phyloP scores from a whole-genome alignment of 768 basidiomycete species.

The Russula dissimulans region DNA sequence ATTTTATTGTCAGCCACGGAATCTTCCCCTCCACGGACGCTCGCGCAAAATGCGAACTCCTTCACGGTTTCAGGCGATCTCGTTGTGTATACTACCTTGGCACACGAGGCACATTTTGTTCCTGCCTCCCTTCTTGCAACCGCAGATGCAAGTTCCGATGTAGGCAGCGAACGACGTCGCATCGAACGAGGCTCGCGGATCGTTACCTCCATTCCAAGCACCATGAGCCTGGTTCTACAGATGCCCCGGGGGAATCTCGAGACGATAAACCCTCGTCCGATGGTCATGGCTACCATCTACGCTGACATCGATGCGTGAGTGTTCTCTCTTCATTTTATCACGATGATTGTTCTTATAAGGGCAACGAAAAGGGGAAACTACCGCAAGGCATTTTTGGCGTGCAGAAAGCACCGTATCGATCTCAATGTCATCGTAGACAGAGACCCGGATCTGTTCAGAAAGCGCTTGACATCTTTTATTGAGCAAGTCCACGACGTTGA shows the following conservation, averaged over 20 bases:
- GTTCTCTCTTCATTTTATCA: neutral
- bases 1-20: neutral
- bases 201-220: constrained; percentile 77
- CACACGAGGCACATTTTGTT: constrained; percentile 73
- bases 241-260: constrained; percentile 98
- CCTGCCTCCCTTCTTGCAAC: constrained; percentile 36
- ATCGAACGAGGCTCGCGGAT: constrained; percentile 88
- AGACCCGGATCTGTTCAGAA: constrained; percentile 56
- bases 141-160: neutral
- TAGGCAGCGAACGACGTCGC: constrained; percentile 58
- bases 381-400: constrained; percentile 81
- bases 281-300: constrained; percentile 80
- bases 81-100: constrained; percentile 74
- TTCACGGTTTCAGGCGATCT: constrained; percentile 67
- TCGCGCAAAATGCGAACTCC: constrained; percentile 57
- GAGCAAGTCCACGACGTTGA: constrained; percentile 86
- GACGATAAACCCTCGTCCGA: constrained; percentile 84
- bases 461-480: constrained; percentile 55
- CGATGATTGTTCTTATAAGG: neutral
- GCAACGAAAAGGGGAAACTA: constrained; percentile 50
- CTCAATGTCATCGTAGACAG: constrained; percentile 83
- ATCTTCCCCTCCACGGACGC: constrained; percentile 17
- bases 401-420: constrained; percentile 90
- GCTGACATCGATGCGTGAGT: constrained; percentile 67
- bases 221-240: constrained; percentile 87